Conservation (phyloP, 345 rosid genomes). For the Gossypium sturtianum region DNA sequence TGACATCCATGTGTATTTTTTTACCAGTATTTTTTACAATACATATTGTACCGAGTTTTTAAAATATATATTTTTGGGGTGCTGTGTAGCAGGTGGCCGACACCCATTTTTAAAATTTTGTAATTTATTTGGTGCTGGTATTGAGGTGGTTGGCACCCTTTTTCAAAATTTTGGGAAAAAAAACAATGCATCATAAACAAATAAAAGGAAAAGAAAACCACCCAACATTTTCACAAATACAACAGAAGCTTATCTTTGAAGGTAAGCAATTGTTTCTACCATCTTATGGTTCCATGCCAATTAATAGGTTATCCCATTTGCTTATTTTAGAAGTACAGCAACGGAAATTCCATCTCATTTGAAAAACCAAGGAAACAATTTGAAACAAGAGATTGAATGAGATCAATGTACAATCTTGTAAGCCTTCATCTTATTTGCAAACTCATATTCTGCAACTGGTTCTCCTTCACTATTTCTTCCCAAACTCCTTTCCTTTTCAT, state of each 20-base stretch:
- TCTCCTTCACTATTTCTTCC: constrained; percentile 72
- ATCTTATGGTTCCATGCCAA: neutral
- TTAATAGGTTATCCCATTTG: too few relatives aligned
- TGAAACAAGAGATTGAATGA: constrained; percentile 2
- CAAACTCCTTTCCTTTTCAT: constrained; percentile 62
- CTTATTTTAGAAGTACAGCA: neutral
- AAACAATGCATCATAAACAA: neutral
- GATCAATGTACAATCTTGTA: constrained; percentile 68
- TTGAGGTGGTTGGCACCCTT: too few relatives aligned
- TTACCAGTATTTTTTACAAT: too few relatives aligned
- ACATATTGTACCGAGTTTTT: too few relatives aligned
- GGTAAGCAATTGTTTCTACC: neutral
- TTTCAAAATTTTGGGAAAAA: too few relatives aligned
- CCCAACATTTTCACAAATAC: neutral
- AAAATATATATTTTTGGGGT: too few relatives aligned
- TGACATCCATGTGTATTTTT: too few relatives aligned
- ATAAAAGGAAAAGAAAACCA: neutral
- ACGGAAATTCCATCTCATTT: neutral
- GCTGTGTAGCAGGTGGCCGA: too few relatives aligned
- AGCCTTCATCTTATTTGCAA: constrained; percentile 55
- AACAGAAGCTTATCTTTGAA: neutral
- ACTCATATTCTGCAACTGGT: constrained; percentile 42
- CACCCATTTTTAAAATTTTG: too few relatives aligned
- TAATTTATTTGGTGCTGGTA: too few relatives aligned
- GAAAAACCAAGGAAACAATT: constrained; percentile 9